Evolutionary conservation across 768 basidiomycete species (phyloP).

Genomic region (Clathrus columnatus): DNA sequence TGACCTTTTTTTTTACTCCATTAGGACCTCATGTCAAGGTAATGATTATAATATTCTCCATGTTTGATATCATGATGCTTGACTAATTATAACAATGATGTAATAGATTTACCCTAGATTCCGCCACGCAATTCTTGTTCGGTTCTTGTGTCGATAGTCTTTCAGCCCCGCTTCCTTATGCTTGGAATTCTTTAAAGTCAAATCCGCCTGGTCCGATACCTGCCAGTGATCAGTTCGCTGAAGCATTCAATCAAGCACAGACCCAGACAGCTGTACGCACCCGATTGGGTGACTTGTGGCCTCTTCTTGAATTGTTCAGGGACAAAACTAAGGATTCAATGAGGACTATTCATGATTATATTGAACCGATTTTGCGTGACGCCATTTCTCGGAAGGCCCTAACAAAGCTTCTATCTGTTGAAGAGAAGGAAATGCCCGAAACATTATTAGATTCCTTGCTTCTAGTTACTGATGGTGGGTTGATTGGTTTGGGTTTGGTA

Average conservation of each 20-base stretch:
- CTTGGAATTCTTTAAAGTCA: constrained; percentile 19
- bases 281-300: constrained; percentile 30
- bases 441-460: constrained; percentile 36
- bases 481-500: background rate
- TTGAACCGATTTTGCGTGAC: constrained; percentile 32
- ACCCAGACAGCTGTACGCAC: constrained; percentile 21
- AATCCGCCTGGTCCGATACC: background rate
- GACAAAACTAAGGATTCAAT: constrained; percentile 27
- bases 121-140: constrained; percentile 47
- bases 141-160: constrained; percentile 35
- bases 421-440: constrained; percentile 15
- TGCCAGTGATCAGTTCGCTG: constrained; percentile 21
- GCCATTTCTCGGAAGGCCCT: constrained; percentile 20
- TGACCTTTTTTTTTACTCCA: background rate
- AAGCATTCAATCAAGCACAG: constrained; percentile 29
- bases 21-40: background rate
- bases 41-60: background rate
- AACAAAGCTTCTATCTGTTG: background rate
- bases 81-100: constrained; percentile 5
- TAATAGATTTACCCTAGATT: constrained; percentile 20
- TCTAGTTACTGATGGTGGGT: constrained; percentile 29
- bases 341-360: constrained; percentile 29
- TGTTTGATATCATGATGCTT: constrained; percentile 4
- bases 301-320: constrained; percentile 28
- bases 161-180: constrained; percentile 28